Conservation (phyloP, 352 stramenopile species). For the Vaucheria bursata region DNA sequence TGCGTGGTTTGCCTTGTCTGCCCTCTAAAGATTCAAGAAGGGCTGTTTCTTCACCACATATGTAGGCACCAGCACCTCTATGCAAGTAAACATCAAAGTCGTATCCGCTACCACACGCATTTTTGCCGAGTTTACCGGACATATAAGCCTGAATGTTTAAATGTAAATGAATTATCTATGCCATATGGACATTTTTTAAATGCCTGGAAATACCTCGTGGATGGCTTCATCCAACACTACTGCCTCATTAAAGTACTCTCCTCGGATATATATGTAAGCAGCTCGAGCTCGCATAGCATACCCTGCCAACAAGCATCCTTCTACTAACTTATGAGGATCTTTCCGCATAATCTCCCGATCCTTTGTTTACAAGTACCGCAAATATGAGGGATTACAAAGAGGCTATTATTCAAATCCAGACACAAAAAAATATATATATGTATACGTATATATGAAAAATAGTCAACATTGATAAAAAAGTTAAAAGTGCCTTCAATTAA, state of each 20-base stretch:
- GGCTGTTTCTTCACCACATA: slow-evolving; percentile 98
- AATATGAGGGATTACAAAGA: too few species aligned
- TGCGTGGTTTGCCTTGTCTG: slow-evolving; percentile 41
- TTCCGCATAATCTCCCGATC: slow-evolving; percentile 99
- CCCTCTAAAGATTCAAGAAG: slow-evolving; percentile 92
- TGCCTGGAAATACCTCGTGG: slow-evolving; percentile 95
- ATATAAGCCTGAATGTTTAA: slow-evolving; percentile 5
- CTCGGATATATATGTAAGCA: slow-evolving; percentile 99
- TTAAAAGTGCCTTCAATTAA: too few species aligned
- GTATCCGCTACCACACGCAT: slow-evolving; percentile 92
- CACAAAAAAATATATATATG: too few species aligned
- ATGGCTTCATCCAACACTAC: slow-evolving; percentile 69
- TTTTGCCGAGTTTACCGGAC: slow-evolving; percentile 68
- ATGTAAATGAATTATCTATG: background rate
- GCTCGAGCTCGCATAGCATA: slow-evolving; percentile 97
- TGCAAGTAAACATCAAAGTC: slow-evolving; percentile 99
- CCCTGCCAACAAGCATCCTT: slow-evolving; percentile 92
- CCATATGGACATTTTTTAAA: background rate
- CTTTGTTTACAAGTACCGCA: slow-evolving; percentile 32
- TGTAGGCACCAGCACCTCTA: slow-evolving; percentile 96
- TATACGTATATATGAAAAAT: too few species aligned
- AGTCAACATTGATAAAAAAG: too few species aligned
- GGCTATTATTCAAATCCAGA: too few species aligned
- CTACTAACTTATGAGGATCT: slow-evolving; percentile 98
- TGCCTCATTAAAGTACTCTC: slow-evolving; percentile 99